Evolutionary conservation across 2,329 filamentous ascomycete species (phyloP), one percentile per base, ranked within the genome.

Genomic region (Fusarium humuli): DNA sequence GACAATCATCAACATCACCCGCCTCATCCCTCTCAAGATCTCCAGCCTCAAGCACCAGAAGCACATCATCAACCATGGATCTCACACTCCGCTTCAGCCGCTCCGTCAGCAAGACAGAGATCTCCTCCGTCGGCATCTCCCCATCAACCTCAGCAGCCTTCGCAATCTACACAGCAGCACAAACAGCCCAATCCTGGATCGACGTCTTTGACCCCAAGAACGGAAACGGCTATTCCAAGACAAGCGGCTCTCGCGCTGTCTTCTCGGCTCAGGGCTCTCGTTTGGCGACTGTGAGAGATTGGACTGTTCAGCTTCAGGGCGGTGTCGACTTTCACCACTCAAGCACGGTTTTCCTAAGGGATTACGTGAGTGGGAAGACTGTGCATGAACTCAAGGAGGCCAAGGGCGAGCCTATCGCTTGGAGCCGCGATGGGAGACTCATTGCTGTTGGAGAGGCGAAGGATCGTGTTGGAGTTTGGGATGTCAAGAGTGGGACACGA

Each of bases 171-270:
- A 68, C 71, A 46, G 74, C 75, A 23, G 74, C 70, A 7, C 76
- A 76, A 45, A 71, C 75, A 12, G 54, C 71, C 34, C 77, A 79
- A 23, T 74, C 77, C n/a, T 81, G 79, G 78, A 76, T 81, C 59
- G 79, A 81, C 64, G 71, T 79, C 20, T 80, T 80, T 55, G 75
- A 78, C 45, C 54, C 78, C 25, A 50, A 61, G 30, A 73, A 74
- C 0, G 74, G 75, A 14, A 67, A 72, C 16, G 68, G 73, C 20
- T 72, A 75, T 60, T 76, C 74, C 64, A 80, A 79, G 69, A 75
- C 75, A 1, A 73, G 71, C 14, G 79, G 79, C 37, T 75, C 73
- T 1, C 66, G 75, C 30, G 79, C 77, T n/a, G 73, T 69, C n/a
- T 79, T 80, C 55, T 65, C 67, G 0, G 74, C 71, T 29, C 48